A percentile compares a stretch with the other conserved stretches of the same genome.
Conservation (phyloP, 2,329 filamentous ascomycete species). For the Aspergillus japonicus region DNA sequence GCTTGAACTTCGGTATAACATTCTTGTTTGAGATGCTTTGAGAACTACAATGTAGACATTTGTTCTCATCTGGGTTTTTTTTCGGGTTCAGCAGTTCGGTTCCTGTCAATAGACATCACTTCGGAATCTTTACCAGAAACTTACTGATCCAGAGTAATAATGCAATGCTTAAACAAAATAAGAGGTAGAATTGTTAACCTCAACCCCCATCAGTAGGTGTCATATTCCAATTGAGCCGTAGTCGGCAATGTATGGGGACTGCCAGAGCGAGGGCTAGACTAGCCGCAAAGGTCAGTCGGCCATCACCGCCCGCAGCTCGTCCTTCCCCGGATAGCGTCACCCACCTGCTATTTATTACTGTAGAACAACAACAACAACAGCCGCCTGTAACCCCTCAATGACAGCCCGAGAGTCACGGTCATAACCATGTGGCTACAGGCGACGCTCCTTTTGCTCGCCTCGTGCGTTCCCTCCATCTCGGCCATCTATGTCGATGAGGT, state of each 20-base stretch:
- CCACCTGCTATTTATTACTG: neutral
- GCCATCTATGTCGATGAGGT: slow-evolving; percentile 90
- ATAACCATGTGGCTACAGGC: slow-evolving; percentile 43
- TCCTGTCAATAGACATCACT: neutral
- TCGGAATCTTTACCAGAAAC: neutral
- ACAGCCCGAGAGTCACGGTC: slow-evolving; percentile 25
- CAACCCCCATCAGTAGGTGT: no score
- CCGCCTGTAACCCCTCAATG: slow-evolving; percentile 30
- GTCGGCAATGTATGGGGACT: no score
- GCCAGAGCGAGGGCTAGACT: neutral
- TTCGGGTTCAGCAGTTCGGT: neutral
- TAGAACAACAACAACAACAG: neutral
- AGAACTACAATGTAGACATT: neutral
- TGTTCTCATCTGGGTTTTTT: neutral
- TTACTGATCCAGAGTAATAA: neutral
- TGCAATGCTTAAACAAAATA: neutral
- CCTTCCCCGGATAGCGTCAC: neutral
- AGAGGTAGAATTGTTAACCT: neutral
- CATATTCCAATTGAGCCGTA: no score
- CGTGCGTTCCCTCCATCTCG: slow-evolving; percentile 51
- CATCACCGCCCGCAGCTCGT: neutral
- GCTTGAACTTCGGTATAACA: neutral
- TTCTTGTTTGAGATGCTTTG: neutral
- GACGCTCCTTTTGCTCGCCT: slow-evolving; percentile 40
- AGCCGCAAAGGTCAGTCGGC: neutral